Base-by-base conservation (phyloP, 2,329 filamentous ascomycete genomes). In the Pyrenophora graminea region DNA sequence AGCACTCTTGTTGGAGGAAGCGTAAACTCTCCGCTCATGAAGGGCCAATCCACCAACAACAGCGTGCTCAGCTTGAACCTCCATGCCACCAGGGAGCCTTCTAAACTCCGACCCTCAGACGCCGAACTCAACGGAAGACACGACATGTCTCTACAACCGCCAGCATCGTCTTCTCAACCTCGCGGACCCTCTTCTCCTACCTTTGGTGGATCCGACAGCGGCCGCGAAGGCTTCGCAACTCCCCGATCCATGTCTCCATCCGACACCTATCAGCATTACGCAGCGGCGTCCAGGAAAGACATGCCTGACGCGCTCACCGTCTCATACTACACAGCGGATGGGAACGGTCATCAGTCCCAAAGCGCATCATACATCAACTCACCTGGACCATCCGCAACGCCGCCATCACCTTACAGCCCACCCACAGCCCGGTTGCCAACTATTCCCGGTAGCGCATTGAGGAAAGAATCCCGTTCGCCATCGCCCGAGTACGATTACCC, bases 121-220 rank as follows among this genome's bases (percentile, higher is more conserved):
- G 71, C 71, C 18, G 69, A 74, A 59, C 49, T 73, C 32, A 73
- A 48, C 37, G 71, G 71, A 56, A 63, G 69, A 47, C 67, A 61
- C 43, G 66, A 74, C 55, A 72, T 73, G 68, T 68, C 60, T 43
- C 56, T 71, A 31, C 62, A 61, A 12, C 62, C 70, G 3, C 69
- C 71, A 39, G 61, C 66, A 2, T 72, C 70, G 5, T 70, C 71
- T 18, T 63, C 64, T 18, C 53, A 57, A 25, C 36, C 59, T 7
- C 59, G 58, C 32, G 50, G 48, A 10, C 47, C 56, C 6, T 47
- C 55, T 7, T 63, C 63, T 38, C 61, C 62, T 23, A 57, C 61
- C 2, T 69, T 69, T 48, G 53, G 48, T 48, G 66, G 63, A n/a
- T 67, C 62, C n/a, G 68, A 71, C 33, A 55, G 47, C 36, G 66